Percentiles rank a stretch among this genome's conserved stretches.
Conservation (phyloP, 179 eudicot genomes). For the Camellia oleifera region DNA sequence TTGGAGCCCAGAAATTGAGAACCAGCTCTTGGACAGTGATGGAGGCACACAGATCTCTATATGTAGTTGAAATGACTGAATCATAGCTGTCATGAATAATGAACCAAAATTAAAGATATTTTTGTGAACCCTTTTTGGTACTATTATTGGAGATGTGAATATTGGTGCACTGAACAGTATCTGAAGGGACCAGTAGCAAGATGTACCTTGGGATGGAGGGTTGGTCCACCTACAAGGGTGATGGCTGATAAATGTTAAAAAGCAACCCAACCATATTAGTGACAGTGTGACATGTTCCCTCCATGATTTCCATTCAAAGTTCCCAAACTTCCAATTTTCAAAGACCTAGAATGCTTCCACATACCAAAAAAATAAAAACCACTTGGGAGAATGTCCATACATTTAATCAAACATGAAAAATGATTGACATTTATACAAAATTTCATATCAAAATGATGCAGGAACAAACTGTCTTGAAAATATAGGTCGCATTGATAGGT, state of each 20-base stretch:
- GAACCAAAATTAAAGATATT: conserved; percentile 9
- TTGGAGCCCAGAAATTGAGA: no score
- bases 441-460: no score
- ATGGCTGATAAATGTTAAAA: background rate
- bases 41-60: conserved; percentile 1
- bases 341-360: background rate
- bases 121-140: background rate
- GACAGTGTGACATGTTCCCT: background rate
- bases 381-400: conserved; percentile 6
- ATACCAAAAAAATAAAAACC: background rate
- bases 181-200: background rate
- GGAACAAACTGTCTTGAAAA: no score
- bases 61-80: background rate
- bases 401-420: no score
- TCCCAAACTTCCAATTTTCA: background rate
- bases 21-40: conserved; percentile 7
- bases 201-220: background rate
- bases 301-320: background rate
- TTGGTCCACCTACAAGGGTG: conserved; percentile 12
- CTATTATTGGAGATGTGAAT: conserved; percentile 1
- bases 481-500: no score
- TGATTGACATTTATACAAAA: no score
- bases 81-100: background rate
- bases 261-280: background rate
- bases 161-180: background rate